Percentiles rank a stretch among this genome's conserved stretches.
Evolutionary conservation across 164 flowering plant species (phyloP).

Genomic region (Taxillus chinensis): DNA sequence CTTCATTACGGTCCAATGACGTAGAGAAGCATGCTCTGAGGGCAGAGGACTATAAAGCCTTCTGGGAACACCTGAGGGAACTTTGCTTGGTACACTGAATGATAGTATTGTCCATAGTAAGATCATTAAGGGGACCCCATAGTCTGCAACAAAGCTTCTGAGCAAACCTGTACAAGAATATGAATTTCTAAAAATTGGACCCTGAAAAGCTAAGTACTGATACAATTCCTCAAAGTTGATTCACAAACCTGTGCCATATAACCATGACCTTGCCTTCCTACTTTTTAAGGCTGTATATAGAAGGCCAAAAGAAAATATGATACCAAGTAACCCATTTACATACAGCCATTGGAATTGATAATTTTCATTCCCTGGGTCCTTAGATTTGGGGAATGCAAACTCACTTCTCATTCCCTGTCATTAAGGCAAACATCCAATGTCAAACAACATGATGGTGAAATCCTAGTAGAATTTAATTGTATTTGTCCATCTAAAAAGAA

Average conservation of each 20-base stretch:
- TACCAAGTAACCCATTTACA: conserved; percentile 33
- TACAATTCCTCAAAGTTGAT: background rate
- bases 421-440: conserved; percentile 1
- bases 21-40: conserved; percentile 27
- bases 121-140: conserved; percentile 50
- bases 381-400: conserved; percentile 28
- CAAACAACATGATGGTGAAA: background rate
- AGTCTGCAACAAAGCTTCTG: conserved; percentile 40
- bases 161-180: conserved; percentile 20
- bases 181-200: no score
- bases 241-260: conserved; percentile 37
- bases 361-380: conserved; percentile 13
- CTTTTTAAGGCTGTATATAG: conserved; percentile 34
- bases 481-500: no score
- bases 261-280: conserved; percentile 47
- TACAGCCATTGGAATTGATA: conserved; percentile 37
- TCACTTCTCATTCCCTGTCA: conserved; percentile 39
- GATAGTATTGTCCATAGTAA: conserved; percentile 42
- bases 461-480: no score
- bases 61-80: conserved; percentile 41
- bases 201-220: no score
- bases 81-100: conserved; percentile 22
- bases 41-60: conserved; percentile 37
- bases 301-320: conserved; percentile 37
- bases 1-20: conserved; percentile 41